Percentiles rank a stretch among this genome's conserved stretches.
Evolutionary conservation across 2,329 filamentous ascomycete genomes (phyloP).

Genomic region (Botryotinia narcissicola): DNA sequence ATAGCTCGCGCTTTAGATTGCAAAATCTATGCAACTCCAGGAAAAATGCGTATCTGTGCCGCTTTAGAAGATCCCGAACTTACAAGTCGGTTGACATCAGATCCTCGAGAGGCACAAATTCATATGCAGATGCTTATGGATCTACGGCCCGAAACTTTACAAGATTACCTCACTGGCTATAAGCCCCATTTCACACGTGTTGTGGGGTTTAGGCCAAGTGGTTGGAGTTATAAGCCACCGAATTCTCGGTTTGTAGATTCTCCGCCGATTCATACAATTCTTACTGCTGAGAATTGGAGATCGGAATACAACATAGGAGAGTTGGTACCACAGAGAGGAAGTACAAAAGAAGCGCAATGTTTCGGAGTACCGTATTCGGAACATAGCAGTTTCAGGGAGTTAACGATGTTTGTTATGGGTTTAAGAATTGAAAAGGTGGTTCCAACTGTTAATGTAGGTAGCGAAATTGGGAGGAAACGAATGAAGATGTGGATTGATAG

Average conservation of each 20-base stretch:
- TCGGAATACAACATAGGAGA: conserved; percentile 69
- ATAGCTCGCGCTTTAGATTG: conserved; percentile 82
- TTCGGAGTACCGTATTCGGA: conserved; percentile 96
- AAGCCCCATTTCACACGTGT: conserved; percentile 80
- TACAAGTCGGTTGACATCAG: conserved; percentile 68
- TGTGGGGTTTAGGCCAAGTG: conserved; percentile 87
- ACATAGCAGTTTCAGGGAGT: conserved; percentile 89
- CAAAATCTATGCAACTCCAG: conserved; percentile 83
- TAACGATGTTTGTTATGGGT: conserved; percentile 89
- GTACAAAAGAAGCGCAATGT: conserved; percentile 77
- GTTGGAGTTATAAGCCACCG: conserved; percentile 86
- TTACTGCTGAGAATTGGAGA: conserved; percentile 66
- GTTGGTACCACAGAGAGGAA: conserved; percentile 78
- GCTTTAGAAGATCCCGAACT: conserved; percentile 86
- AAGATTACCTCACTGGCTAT: conserved; percentile 81
- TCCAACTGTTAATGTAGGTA: conserved; percentile 83
- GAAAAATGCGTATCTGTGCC: conserved; percentile 79
- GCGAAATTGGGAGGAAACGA: conserved; percentile 52
- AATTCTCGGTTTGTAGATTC: conserved; percentile 60
- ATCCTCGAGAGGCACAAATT: conserved; percentile 84
- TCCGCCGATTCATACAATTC: conserved; percentile 61
- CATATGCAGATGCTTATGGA: conserved; percentile 98
- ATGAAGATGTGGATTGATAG: conserved; percentile 66
- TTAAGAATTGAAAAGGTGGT: conserved; percentile 85
- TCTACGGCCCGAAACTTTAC: conserved; percentile 84